Evolutionary conservation across 441 rosid species (phyloP).

Genomic region (Isatis lusitanica): DNA sequence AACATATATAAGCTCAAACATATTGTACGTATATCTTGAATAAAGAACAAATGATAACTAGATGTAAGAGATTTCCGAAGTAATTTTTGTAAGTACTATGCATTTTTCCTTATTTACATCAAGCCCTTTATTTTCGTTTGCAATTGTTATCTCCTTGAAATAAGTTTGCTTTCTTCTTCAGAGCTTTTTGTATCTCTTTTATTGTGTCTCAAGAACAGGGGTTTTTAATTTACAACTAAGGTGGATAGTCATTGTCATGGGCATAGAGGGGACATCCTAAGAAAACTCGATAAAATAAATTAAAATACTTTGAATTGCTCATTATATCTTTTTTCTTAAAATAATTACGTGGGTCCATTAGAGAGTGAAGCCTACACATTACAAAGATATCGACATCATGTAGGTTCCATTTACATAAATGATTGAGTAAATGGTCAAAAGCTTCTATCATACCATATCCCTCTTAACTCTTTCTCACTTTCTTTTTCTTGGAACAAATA

Average conservation of each 20-base stretch:
- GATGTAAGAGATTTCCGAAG: too few species aligned
- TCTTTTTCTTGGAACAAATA: conserved; percentile 7
- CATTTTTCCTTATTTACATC: too few species aligned
- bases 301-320: conserved; percentile 12
- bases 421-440: conserved; percentile 41
- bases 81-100: too few species aligned
- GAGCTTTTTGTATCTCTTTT: conserved; percentile 30
- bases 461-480: conserved; percentile 8
- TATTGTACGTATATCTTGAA: neutral
- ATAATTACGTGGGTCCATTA: conserved; percentile 17
- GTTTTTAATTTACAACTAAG: conserved; percentile 19
- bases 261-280: conserved; percentile 36
- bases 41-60: neutral
- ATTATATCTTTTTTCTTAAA: neutral
- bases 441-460: conserved; percentile 35
- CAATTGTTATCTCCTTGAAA: neutral
- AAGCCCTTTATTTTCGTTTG: too few species aligned
- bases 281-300: conserved; percentile 3
- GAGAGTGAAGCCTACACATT: conserved; percentile 30
- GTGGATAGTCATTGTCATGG: conserved; percentile 36
- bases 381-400: conserved; percentile 37
- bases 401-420: conserved; percentile 44
- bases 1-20: neutral
- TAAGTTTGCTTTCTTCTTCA: conserved; percentile 10
- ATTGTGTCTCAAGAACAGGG: conserved; percentile 35